phyloP scores from a whole-genome alignment of 441 rosid species.

The Euphorbia celastroides region DNA sequence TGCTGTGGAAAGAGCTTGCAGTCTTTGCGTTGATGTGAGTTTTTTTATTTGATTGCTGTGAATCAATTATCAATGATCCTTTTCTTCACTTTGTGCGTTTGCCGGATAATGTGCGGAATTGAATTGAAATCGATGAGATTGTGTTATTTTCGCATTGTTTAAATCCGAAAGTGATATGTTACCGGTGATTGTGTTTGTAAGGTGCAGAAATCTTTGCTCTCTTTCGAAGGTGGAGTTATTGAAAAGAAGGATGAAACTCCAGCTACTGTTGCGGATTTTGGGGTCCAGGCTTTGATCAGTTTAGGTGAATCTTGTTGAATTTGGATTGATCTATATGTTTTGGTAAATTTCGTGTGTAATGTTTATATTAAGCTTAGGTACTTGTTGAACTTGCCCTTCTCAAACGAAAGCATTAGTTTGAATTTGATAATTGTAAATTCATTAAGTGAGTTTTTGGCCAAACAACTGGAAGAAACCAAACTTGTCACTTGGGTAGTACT shows the following conservation, averaged over 20 bases:
- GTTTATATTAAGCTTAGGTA: not conserved
- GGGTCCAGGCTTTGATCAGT: slow-evolving; percentile 87
- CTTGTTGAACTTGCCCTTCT: not conserved
- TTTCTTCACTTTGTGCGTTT: slow-evolving; percentile 3
- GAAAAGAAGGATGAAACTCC: slow-evolving; percentile 83
- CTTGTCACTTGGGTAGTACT: not conserved
- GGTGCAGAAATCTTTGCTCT: slow-evolving; percentile 55
- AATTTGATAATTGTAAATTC: not conserved
- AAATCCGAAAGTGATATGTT: not conserved
- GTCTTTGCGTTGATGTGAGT: slow-evolving; percentile 68
- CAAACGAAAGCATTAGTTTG: not conserved
- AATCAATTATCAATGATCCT: too few relatives aligned
- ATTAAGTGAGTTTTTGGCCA: not conserved
- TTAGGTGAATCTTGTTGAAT: slow-evolving; percentile 36
- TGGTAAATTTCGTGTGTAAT: not conserved
- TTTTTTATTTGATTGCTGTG: not conserved
- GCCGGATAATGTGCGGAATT: slow-evolving; percentile 1
- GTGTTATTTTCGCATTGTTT: not conserved
- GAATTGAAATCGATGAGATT: not conserved
- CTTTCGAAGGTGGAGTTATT: slow-evolving; percentile 44
- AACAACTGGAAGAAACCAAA: not conserved
- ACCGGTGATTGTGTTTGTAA: slow-evolving; percentile 15
- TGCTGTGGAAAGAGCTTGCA: slow-evolving; percentile 77
- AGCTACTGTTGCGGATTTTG: slow-evolving; percentile 85
- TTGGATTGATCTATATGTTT: not conserved